Conservation (phyloP, 345 rosid species). For the Raphanus raphanistrum region DNA sequence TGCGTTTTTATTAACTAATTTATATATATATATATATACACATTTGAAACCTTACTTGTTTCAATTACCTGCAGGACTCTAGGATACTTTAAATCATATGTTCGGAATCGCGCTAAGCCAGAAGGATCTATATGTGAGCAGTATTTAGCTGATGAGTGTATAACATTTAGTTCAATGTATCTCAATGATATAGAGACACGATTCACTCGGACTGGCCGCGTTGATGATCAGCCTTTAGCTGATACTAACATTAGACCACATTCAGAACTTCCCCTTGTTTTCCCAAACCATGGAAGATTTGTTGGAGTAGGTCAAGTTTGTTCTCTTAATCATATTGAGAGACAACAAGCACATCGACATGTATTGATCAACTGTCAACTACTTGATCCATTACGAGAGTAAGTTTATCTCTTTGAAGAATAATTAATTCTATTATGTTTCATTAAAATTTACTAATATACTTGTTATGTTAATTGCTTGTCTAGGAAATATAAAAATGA, state of each 20-base stretch:
- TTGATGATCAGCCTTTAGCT: no score
- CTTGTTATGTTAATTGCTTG: not conserved
- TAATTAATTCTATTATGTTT: not conserved
- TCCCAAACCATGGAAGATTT: no score
- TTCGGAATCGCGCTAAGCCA: not conserved
- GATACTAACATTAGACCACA: no score
- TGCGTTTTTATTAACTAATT: not conserved
- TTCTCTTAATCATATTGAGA: no score
- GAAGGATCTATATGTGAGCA: not conserved
- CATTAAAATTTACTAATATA: not conserved
- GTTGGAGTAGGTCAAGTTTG: no score
- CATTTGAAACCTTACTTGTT: not conserved
- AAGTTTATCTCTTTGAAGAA: not conserved
- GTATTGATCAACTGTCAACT: no score
- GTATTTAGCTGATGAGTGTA: not conserved
- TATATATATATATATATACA: not conserved
- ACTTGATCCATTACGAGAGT: slow-evolving; percentile 18
- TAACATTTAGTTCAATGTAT: not conserved
- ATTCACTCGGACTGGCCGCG: not conserved
- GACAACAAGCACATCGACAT: no score
- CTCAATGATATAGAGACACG: not conserved
- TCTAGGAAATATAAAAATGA: not conserved
- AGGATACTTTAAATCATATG: not conserved
- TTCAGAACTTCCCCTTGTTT: no score
- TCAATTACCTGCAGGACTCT: not conserved